Conservation (phyloP, 441 rosid species). For the Jatropha podagrica region DNA sequence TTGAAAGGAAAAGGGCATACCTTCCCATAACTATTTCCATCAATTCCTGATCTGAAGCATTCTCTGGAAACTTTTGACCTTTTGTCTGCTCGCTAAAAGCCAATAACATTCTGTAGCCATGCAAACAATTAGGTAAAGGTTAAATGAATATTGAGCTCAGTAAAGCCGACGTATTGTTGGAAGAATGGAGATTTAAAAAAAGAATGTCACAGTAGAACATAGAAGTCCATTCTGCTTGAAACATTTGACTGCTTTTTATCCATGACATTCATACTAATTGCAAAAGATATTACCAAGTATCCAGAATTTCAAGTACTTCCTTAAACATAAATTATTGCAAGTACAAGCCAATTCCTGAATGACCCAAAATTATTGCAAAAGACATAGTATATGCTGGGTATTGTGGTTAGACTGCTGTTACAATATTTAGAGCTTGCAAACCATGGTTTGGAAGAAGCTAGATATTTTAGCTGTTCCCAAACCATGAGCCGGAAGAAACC, state of each 20-base stretch:
- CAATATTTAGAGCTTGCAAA: too few species aligned
- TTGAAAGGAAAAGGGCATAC: constrained; percentile 33
- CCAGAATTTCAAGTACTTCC: background rate
- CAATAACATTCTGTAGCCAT: constrained; percentile 76
- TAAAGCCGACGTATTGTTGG: background rate
- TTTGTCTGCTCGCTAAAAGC: constrained; percentile 81
- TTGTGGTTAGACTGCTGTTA: too few species aligned
- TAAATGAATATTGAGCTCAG: background rate
- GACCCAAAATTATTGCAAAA: background rate
- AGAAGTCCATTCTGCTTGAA: background rate
- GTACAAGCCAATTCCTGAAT: background rate
- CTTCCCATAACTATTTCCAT: constrained; percentile 91
- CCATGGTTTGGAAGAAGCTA: too few species aligned
- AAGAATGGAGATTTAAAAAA: background rate
- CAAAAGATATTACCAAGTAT: background rate
- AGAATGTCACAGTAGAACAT: background rate
- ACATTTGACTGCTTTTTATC: background rate
- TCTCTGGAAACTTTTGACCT: constrained; percentile 63
- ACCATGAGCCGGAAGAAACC: too few species aligned
- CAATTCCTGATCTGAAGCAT: constrained; percentile 89
- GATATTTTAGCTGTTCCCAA: too few species aligned
- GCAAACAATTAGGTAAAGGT: constrained; percentile 22
- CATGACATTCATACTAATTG: background rate
- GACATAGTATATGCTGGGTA: too few species aligned
- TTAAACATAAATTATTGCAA: background rate